Evolutionary conservation across 495 filamentous ascomycete genomes (phyloP).

Genomic region (Lasiosphaeria hispida): DNA sequence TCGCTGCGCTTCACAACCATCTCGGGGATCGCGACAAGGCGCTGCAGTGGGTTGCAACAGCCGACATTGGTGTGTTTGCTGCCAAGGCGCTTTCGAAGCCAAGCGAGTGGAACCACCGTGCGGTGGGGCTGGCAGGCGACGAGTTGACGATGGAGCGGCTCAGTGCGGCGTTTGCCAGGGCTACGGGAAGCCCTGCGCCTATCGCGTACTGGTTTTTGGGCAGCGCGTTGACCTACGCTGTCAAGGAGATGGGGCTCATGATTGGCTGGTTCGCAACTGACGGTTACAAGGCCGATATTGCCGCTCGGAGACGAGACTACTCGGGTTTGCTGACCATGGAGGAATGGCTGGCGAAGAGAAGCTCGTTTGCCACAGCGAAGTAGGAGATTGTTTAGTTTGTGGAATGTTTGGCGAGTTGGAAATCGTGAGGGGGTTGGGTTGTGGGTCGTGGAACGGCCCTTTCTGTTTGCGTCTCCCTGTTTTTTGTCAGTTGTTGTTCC

Average conservation of each 20-base stretch:
- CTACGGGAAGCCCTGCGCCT: conserved; percentile 39
- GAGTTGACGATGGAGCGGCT: conserved; percentile 44
- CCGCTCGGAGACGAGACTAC: conserved; percentile 34
- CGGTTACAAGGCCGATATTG: conserved; percentile 44
- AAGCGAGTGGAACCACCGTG: conserved; percentile 35
- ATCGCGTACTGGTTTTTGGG: conserved; percentile 39
- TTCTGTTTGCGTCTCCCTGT: too few relatives aligned
- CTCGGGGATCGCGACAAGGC: conserved; percentile 37
- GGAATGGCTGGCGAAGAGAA: conserved; percentile 40
- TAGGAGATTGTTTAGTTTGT: not conserved
- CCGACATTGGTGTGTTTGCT: conserved; percentile 64
- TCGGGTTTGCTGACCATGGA: conserved; percentile 41
- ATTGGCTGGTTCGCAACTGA: conserved; percentile 47
- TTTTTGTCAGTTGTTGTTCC: too few relatives aligned
- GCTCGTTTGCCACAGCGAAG: conserved; percentile 32
- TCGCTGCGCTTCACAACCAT: conserved; percentile 48
- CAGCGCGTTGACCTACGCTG: conserved; percentile 36
- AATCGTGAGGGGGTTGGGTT: not conserved
- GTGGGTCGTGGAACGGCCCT: too few relatives aligned
- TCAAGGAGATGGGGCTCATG: conserved; percentile 42
- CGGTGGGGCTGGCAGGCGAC: conserved; percentile 46
- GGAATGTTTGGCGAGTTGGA: not conserved
- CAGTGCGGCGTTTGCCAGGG: conserved; percentile 34
- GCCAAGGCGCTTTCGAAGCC: conserved; percentile 54
- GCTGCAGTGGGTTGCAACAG: conserved; percentile 56